These are phyloP conservation scores for Miscanthus lutarioriparius DNA, from an alignment of 176 grass and related monocot species.

Conservation along the genomic window DNA sequence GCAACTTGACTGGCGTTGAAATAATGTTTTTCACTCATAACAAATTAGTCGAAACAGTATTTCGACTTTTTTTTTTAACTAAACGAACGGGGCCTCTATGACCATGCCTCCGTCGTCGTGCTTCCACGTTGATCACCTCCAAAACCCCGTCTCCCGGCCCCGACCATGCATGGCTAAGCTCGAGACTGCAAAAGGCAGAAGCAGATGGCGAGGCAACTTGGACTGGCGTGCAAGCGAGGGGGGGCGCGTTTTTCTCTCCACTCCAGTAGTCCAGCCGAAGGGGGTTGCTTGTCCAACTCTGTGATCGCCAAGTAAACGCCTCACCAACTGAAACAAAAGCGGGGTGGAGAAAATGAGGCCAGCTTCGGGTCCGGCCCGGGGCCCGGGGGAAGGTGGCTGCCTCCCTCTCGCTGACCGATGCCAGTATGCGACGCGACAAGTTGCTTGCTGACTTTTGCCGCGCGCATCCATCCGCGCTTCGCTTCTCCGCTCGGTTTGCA, in stretches of 20 bases:
- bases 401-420: neutral
- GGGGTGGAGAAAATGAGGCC: constrained; percentile 1
- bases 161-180: neutral
- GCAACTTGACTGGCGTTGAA: too few species aligned
- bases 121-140: neutral
- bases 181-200: neutral
- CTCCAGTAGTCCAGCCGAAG: neutral
- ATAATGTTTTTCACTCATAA: too few species aligned
- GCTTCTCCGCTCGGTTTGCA: neutral
- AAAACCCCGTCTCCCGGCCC: neutral
- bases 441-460: constrained; percentile 15
- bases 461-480: neutral
- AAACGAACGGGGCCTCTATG: too few species aligned
- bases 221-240: neutral
- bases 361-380: neutral
- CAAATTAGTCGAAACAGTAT: too few species aligned
- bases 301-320: constrained; percentile 39
- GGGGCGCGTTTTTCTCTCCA: neutral
- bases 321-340: constrained; percentile 51
- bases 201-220: neutral
- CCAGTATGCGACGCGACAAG: neutral
- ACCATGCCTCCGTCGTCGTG: too few species aligned
- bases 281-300: constrained; percentile 44
- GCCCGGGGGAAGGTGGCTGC: neutral
- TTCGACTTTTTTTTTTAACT: too few species aligned